Conservation (phyloP, 2,329 filamentous ascomycete species). For the Cladorrhinum sp. region DNA sequence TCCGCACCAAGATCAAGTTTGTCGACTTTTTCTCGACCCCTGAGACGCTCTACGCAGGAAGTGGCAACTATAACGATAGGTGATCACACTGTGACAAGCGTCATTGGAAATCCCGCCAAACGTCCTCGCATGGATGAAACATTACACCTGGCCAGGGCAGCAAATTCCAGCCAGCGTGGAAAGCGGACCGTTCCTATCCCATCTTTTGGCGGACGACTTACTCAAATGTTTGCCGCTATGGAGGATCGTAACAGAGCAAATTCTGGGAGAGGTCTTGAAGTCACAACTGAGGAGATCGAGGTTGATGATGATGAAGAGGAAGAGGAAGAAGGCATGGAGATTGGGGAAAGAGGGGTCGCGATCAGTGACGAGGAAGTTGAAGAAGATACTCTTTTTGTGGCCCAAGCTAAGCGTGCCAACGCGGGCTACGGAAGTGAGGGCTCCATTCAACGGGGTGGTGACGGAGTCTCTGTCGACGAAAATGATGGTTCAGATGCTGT, state of each 20-base stretch:
- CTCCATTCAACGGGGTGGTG: neutral
- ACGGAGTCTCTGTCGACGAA: conserved; percentile 1
- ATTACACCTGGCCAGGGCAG: neutral
- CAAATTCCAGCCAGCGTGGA: neutral
- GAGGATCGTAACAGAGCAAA: conserved; percentile 23
- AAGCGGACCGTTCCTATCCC: conserved; percentile 33
- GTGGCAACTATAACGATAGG: conserved; percentile 75
- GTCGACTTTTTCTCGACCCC: conserved; percentile 28
- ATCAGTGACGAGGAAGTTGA: conserved; percentile 27
- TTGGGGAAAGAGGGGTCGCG: conserved; percentile 7
- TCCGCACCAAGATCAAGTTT: conserved; percentile 28
- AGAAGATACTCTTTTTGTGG: conserved; percentile 26
- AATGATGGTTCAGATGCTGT: neutral
- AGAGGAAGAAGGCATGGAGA: conserved; percentile 13
- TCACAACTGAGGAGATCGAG: conserved; percentile 19
- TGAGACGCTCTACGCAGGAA: conserved; percentile 59
- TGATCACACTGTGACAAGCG: conserved; percentile 61
- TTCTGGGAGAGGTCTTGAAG: conserved; percentile 19
- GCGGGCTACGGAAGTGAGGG: neutral
- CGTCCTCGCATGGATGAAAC: conserved; percentile 32
- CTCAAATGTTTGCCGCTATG: conserved; percentile 44
- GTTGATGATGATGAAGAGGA: conserved; percentile 20
- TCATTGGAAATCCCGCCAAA: conserved; percentile 58
- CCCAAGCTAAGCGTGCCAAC: conserved; percentile 9
- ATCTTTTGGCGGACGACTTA: conserved; percentile 43